Percentiles rank a stretch among this genome's conserved stretches.
phyloP scores from a whole-genome alignment of 2,329 filamentous ascomycete species.

The Xylariaceae sp. region DNA sequence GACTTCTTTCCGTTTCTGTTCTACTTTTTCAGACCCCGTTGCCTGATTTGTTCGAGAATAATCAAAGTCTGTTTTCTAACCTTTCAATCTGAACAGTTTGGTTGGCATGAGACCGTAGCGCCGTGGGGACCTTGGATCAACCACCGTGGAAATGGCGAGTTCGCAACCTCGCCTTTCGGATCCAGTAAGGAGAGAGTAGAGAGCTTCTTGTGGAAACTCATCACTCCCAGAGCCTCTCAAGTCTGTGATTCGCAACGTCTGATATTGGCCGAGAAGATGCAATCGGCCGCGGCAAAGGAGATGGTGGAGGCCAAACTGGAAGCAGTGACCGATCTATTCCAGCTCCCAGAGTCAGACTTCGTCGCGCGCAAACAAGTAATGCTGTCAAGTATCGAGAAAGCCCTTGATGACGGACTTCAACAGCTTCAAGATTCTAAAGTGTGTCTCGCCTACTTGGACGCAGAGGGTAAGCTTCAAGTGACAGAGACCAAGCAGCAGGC shows the following conservation, averaged over 20 bases:
- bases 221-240: too few relatives aligned
- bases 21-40: neutral
- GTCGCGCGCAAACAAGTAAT: conserved; percentile 6
- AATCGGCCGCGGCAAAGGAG: neutral
- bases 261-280: conserved; percentile 9
- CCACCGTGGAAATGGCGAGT: conserved; percentile 4
- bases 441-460: conserved; percentile 9
- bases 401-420: conserved; percentile 5
- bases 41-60: neutral
- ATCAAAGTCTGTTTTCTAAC: neutral
- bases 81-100: conserved; percentile 3
- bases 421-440: conserved; percentile 3
- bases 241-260: neutral
- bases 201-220: too few relatives aligned
- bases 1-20: neutral
- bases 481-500: conserved; percentile 8
- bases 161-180: neutral
- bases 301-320: conserved; percentile 4
- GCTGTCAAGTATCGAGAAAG: conserved; percentile 4
- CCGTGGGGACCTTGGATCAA: conserved; percentile 4
- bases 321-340: conserved; percentile 2
- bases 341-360: conserved; percentile 3
- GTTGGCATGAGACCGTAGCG: conserved; percentile 12
- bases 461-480: neutral
- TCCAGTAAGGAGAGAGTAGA: neutral